Conservation (phyloP, 305 asterid species). For the Rubia peregrina region DNA sequence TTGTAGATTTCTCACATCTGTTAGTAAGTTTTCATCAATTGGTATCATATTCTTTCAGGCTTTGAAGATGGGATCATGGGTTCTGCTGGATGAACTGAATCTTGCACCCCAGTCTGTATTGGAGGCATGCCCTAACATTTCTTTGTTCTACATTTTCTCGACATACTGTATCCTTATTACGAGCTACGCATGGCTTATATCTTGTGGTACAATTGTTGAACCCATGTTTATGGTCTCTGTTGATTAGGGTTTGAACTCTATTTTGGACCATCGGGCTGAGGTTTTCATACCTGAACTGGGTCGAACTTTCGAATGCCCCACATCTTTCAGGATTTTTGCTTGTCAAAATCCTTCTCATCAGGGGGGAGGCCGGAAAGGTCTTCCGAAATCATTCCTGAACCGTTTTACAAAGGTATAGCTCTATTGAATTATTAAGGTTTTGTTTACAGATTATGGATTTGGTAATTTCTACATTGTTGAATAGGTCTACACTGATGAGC, state of each 20-base stretch:
- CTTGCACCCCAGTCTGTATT: slow-evolving; percentile 98
- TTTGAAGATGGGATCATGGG: slow-evolving; percentile 94
- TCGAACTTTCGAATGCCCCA: slow-evolving; percentile 71
- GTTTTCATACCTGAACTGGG: slow-evolving; percentile 97
- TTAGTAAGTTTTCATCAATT: slow-evolving; percentile 11
- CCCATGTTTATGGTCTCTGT: not conserved
- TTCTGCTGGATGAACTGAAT: slow-evolving; percentile 94
- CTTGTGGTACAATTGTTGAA: not conserved
- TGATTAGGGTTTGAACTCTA: slow-evolving; percentile 84
- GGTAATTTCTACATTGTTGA: slow-evolving; percentile 13
- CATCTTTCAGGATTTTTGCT: slow-evolving; percentile 88
- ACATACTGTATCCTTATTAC: not conserved
- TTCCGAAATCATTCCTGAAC: slow-evolving; percentile 94
- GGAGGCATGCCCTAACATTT: slow-evolving; percentile 51
- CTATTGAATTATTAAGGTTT: slow-evolving; percentile 5
- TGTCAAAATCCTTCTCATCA: slow-evolving; percentile 96
- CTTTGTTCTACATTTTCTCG: slow-evolving; percentile 12
- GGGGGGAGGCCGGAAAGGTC: slow-evolving; percentile 99
- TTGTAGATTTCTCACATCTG: slow-evolving; percentile 13
- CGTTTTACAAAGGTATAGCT: slow-evolving; percentile 84
- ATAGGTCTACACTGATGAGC: slow-evolving; percentile 93
- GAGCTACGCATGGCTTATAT: not conserved
- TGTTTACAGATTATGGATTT: not conserved
- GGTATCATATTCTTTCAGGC: slow-evolving; percentile 51
- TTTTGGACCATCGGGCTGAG: slow-evolving; percentile 98